Base-by-base conservation (phyloP, 2,329 filamentous ascomycete genomes). In the Dactylellina drechsleri region DNA sequence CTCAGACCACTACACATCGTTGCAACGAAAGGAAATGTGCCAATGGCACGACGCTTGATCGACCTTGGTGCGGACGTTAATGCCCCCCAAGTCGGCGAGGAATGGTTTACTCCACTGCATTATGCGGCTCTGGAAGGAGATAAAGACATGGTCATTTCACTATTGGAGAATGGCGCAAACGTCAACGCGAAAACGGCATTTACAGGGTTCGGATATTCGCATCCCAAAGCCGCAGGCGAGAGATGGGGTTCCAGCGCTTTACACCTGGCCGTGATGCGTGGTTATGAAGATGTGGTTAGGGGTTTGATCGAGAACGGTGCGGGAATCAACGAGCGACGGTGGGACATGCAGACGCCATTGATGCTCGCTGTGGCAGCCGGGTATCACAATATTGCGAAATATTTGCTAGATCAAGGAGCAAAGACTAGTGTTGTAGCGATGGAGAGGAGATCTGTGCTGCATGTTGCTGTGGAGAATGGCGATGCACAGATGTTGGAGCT, bases 51-150 rank as follows among this genome's bases (percentile, higher is more conserved):
- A 47, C 26, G 58, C 2, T 20, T 74, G 8, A 26, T 74, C 13
- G 26, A 40, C 4, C 56, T 62, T 4, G 70, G 70, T 1, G 70
- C 70, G 4, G 70, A 74, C 4, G 70, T 74, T 10, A 53, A 64
- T 41, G 28, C 62, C 36, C 49, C 62, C 20, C 57, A 74, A 16
- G 54, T 41, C 5, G 64, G 62, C n/a, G 28, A 20, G n/a, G 70
- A 67, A 36, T 74, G 70, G 70, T 74, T 74, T 28, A 66, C 64
- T 12, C 62, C 70, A 10, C 10, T 74, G 45, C 70, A 74, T 31
- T 56, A 56, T 13, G 70, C 70, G 5, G 70, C 62, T 2, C 40
- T 57, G 0, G 52, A 31, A 10, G 70, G 70, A 0, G 57, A 62
- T 23, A 43, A 26, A 10, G 70, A 62, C 15, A 45, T 61, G 8